phyloP scores from a whole-genome alignment of 1,139 yeast genomes.

The Geotrichum reessii region DNA sequence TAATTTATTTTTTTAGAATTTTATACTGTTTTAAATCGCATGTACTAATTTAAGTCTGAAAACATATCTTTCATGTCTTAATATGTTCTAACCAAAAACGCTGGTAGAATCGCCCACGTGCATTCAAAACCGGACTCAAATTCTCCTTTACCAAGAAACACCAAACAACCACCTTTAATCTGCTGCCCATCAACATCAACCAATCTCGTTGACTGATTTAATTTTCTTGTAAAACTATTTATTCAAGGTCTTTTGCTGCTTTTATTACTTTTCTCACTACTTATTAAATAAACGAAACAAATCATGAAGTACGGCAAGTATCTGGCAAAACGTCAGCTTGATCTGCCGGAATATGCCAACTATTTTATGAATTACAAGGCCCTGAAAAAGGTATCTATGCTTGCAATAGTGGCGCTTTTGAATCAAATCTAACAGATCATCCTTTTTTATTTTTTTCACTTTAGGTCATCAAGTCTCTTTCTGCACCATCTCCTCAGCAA shows the following conservation, averaged over 20 bases:
- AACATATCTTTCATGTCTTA: background rate
- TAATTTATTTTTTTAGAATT: background rate
- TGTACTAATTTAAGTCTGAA: background rate
- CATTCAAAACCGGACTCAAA: background rate
- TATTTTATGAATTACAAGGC: constrained; percentile 93
- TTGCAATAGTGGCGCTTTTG: constrained; percentile 4
- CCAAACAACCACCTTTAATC: background rate
- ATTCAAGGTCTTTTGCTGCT: background rate
- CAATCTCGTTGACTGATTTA: background rate
- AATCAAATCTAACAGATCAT: background rate
- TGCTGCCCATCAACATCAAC: background rate
- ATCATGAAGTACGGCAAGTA: constrained; percentile 86
- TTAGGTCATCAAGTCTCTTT: constrained; percentile 40
- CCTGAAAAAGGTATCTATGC: constrained; percentile 53
- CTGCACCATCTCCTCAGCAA: constrained; percentile 30
- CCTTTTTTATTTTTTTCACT: background rate
- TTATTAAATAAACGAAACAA: background rate
- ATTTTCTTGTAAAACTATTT: background rate
- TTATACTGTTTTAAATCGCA: background rate
- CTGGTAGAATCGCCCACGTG: background rate
- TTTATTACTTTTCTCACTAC: background rate
- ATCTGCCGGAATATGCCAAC: constrained; percentile 89
- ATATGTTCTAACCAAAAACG: background rate
- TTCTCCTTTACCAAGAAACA: background rate
- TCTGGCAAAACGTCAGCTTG: constrained; percentile 87